These are phyloP conservation scores for Alliaria petiolata DNA, from an alignment of 345 rosid species.

Conservation along the genomic window DNA sequence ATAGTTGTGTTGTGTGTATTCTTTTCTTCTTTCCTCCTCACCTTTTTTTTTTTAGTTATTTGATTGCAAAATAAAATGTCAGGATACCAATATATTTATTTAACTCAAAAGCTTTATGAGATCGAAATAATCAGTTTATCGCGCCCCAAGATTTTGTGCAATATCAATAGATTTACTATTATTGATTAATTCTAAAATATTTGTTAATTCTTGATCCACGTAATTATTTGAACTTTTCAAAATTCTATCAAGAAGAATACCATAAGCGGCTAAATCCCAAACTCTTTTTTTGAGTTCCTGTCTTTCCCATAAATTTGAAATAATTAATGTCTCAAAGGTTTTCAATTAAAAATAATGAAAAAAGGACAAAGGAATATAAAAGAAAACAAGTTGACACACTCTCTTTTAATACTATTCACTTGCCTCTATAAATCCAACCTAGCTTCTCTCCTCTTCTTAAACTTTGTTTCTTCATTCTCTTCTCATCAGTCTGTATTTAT, in stretches of 20 bases:
- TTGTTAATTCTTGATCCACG: background rate
- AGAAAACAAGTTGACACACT: slow-evolving; percentile 35
- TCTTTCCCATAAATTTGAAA: slow-evolving; percentile 4
- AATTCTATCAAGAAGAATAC: background rate
- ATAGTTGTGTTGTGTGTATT: background rate
- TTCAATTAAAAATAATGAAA: background rate
- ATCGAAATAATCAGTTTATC: no score
- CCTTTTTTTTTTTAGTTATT: background rate
- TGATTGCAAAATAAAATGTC: no score
- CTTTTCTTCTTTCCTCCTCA: no score
- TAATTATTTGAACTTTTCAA: background rate
- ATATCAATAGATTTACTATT: no score
- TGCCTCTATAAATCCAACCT: slow-evolving; percentile 23
- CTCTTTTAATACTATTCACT: slow-evolving; percentile 25
- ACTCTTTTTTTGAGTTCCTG: background rate
- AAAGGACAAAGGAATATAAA: slow-evolving; percentile 31
- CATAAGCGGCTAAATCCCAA: slow-evolving; percentile 7
- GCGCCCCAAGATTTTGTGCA: no score
- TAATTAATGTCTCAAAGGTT: background rate
- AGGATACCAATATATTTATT: no score
- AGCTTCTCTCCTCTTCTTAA: slow-evolving; percentile 12
- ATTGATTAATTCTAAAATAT: no score
- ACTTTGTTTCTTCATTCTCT: background rate
- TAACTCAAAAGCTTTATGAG: no score
- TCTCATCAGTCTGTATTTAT: background rate